These are phyloP conservation scores for Komagataella ulmi DNA, from an alignment of 805 yeast species.

Conservation along the genomic window DNA sequence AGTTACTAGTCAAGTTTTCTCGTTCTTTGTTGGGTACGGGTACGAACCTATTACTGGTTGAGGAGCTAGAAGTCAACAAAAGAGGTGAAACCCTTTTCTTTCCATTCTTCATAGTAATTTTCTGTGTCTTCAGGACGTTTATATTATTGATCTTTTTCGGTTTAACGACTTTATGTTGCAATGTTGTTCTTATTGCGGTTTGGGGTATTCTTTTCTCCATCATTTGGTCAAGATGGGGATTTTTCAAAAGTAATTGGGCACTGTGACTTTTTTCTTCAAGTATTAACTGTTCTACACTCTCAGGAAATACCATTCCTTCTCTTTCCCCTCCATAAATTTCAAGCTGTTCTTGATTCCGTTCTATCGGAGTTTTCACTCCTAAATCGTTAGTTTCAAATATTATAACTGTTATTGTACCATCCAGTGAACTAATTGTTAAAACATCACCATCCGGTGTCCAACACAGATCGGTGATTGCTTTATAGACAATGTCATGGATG, in stretches of 20 bases:
- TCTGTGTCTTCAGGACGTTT: conserved; percentile 18
- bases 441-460: conserved; percentile 79
- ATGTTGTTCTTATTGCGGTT: conserved; percentile 15
- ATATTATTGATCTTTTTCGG: conserved; percentile 1
- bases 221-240: conserved; percentile 5
- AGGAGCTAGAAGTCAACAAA: conserved; percentile 27
- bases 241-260: conserved; percentile 4
- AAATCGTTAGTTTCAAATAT: conserved; percentile 51
- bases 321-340: conserved; percentile 82
- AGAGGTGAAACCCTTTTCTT: conserved; percentile 66
- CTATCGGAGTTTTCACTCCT: conserved; percentile 49
- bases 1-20: conserved; percentile 11
- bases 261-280: conserved; percentile 51
- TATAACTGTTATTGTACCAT: conserved; percentile 66
- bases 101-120: conserved; percentile 58
- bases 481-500: conserved; percentile 60
- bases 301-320: conserved; percentile 77
- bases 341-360: conserved; percentile 52
- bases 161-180: conserved; percentile 7
- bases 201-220: conserved; percentile 16
- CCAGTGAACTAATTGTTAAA: conserved; percentile 69
- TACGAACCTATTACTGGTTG: conserved; percentile 5
- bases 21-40: conserved; percentile 16
- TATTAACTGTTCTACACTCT: conserved; percentile 63
- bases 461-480: conserved; percentile 75